Conservation (phyloP, 2,329 filamentous ascomycete species). For the Canariomyces notabilis region DNA sequence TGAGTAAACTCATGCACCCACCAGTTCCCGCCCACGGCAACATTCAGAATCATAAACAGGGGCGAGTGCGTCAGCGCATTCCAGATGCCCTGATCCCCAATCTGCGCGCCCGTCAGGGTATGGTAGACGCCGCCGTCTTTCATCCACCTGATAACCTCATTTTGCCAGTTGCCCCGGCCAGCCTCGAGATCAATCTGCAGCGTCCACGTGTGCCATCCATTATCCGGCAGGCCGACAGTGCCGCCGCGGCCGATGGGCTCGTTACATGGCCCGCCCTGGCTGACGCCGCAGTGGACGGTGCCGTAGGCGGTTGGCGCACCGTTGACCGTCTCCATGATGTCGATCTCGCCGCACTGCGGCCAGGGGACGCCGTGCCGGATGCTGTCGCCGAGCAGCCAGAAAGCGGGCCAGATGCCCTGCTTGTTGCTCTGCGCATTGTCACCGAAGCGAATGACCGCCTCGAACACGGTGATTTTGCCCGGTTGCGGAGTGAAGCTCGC, state of each 20-base stretch:
- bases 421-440: slow-evolving; percentile 34
- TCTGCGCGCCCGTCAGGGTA: slow-evolving; percentile 39
- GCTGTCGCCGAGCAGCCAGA: slow-evolving; percentile 51
- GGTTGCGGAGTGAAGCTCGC: slow-evolving; percentile 41
- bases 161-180: slow-evolving; percentile 36
- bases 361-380: slow-evolving; percentile 44
- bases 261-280: slow-evolving; percentile 44
- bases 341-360: slow-evolving; percentile 52
- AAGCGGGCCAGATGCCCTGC: slow-evolving; percentile 55
- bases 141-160: slow-evolving; percentile 49
- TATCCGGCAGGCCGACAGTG: slow-evolving; percentile 33
- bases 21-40: slow-evolving; percentile 52
- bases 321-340: slow-evolving; percentile 54
- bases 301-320: slow-evolving; percentile 43
- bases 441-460: slow-evolving; percentile 45
- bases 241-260: slow-evolving; percentile 42
- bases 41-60: slow-evolving; percentile 49
- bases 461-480: slow-evolving; percentile 43
- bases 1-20: slow-evolving; percentile 32
- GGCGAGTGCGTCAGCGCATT: slow-evolving; percentile 44
- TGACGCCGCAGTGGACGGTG: slow-evolving; percentile 47
- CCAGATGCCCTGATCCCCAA: slow-evolving; percentile 46
- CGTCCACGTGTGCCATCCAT: slow-evolving; percentile 45
- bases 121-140: slow-evolving; percentile 42
- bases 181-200: slow-evolving; percentile 43